phyloP scores from a whole-genome alignment of 768 basidiomycete genomes.

The Dentipellis sp. region DNA sequence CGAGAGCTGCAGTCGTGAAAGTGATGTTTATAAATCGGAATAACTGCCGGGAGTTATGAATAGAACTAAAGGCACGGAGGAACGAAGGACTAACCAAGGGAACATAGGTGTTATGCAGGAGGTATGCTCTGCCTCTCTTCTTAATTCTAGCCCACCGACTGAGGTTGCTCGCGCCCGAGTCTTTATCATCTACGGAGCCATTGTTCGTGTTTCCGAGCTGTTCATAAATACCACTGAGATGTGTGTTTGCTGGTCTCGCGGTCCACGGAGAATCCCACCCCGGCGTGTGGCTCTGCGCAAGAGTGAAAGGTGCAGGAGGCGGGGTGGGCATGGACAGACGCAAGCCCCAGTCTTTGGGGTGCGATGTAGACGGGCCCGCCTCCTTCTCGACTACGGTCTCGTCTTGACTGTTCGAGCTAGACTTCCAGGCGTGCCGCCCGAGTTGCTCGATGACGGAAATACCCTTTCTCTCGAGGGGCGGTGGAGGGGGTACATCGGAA shows the following conservation, averaged over 20 bases:
- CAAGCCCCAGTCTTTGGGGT: slow-evolving; percentile 10
- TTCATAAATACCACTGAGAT: slow-evolving; percentile 2
- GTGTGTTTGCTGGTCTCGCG: slow-evolving; percentile 23
- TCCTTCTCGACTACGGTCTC: slow-evolving; percentile 15
- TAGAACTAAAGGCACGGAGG: background rate
- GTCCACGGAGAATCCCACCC: slow-evolving; percentile 67
- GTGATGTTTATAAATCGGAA: slow-evolving; percentile 81
- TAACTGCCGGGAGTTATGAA: slow-evolving; percentile 35
- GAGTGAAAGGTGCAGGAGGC: slow-evolving; percentile 32
- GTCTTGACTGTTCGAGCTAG: background rate
- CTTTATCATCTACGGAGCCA: slow-evolving; percentile 7
- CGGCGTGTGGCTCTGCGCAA: slow-evolving; percentile 47
- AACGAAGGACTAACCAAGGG: slow-evolving; percentile 48
- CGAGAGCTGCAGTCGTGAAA: slow-evolving; percentile 73
- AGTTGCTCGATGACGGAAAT: background rate
- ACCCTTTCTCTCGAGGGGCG: background rate
- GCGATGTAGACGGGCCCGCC: slow-evolving; percentile 14
- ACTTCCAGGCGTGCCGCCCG: background rate
- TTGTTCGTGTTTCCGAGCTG: slow-evolving; percentile 4
- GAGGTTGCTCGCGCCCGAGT: slow-evolving; percentile 10
- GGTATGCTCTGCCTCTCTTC: slow-evolving; percentile 53
- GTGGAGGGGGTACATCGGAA: background rate
- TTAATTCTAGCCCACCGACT: slow-evolving; percentile 23
- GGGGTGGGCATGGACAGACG: slow-evolving; percentile 25
- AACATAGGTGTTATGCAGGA: slow-evolving; percentile 68